A percentile compares a stretch with the other conserved stretches of the same genome.
Evolutionary conservation across 306 rosid species (phyloP).

Genomic region (Inga leiocalycina): DNA sequence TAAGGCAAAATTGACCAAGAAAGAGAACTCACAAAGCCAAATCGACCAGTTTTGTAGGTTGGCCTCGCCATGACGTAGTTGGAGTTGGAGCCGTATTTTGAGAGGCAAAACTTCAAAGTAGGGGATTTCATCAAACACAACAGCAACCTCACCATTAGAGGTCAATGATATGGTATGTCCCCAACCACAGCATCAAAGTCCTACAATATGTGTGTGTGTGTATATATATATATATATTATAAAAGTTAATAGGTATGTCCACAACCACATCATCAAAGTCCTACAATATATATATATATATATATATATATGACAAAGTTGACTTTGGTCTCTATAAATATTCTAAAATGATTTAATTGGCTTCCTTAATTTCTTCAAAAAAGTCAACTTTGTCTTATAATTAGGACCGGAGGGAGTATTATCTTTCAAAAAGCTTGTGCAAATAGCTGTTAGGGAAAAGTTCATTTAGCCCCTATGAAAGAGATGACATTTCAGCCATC

Average conservation of each 20-base stretch:
- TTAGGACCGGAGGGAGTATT: no score
- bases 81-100: conserved; percentile 36
- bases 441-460: no score
- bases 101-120: conserved; percentile 40
- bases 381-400: no score
- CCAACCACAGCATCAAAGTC: no score
- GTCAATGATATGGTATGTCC: no score
- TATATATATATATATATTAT: no score
- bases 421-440: background rate
- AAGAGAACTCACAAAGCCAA: conserved; percentile 48
- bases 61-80: conserved; percentile 50
- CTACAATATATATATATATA: background rate
- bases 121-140: conserved; percentile 47
- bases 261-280: conserved; percentile 44
- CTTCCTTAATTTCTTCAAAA: no score
- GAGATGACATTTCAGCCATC: no score
- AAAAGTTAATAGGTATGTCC: conserved; percentile 37
- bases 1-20: background rate
- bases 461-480: no score
- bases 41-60: conserved; percentile 48
- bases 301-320: no score
- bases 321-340: no score
- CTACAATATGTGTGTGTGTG: background rate
- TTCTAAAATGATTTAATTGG: no score
- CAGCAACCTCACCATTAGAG: conserved; percentile 50